Percentiles rank a stretch among this genome's conserved stretches.
These are phyloP conservation scores for Carallia brachiata DNA, from an alignment of 345 rosid genomes.

Conservation along the genomic window DNA sequence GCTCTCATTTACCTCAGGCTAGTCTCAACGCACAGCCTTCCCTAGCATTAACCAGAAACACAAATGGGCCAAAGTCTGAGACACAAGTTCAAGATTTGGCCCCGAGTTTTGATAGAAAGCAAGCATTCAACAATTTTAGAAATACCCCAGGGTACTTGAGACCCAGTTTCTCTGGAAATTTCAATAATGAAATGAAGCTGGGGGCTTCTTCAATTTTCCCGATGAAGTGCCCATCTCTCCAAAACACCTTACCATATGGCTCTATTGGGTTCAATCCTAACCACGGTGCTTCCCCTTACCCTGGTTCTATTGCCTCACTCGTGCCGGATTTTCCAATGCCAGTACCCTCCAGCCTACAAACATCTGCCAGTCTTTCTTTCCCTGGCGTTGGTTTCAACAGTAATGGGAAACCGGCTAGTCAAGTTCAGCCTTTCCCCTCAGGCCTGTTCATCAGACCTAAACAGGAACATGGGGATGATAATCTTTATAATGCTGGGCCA, in stretches of 20 bases:
- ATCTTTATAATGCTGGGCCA: slow-evolving; percentile 29
- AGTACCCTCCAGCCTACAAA: slow-evolving; percentile 32
- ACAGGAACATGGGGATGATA: slow-evolving; percentile 47
- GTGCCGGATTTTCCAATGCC: slow-evolving; percentile 47
- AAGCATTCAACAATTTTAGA: slow-evolving; percentile 22
- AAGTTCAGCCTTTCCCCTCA: slow-evolving; percentile 30
- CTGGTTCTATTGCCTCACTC: slow-evolving; percentile 29
- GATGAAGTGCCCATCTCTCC: slow-evolving; percentile 44
- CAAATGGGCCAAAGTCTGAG: slow-evolving; percentile 32
- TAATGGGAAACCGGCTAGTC: slow-evolving; percentile 20
- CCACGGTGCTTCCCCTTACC: slow-evolving; percentile 26
- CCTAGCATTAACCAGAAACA: slow-evolving; percentile 31
- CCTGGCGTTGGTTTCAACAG: slow-evolving; percentile 25
- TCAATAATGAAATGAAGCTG: slow-evolving; percentile 43
- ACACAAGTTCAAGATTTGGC: slow-evolving; percentile 38
- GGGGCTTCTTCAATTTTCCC: slow-evolving; percentile 43
- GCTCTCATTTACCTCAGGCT: slow-evolving; percentile 27
- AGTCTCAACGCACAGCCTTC: slow-evolving; percentile 27
- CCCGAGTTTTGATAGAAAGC: slow-evolving; percentile 39
- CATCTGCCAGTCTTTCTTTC: slow-evolving; percentile 29
- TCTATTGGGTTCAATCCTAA: slow-evolving; percentile 35
- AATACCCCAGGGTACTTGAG: slow-evolving; percentile 26
- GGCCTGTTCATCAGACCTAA: slow-evolving; percentile 43
- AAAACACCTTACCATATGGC: slow-evolving; percentile 27
- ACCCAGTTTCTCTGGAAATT: slow-evolving; percentile 34